Evolutionary conservation across 768 basidiomycete species (phyloP), one percentile per base, ranked within the genome.

Genomic region (Agaricus blazei): DNA sequence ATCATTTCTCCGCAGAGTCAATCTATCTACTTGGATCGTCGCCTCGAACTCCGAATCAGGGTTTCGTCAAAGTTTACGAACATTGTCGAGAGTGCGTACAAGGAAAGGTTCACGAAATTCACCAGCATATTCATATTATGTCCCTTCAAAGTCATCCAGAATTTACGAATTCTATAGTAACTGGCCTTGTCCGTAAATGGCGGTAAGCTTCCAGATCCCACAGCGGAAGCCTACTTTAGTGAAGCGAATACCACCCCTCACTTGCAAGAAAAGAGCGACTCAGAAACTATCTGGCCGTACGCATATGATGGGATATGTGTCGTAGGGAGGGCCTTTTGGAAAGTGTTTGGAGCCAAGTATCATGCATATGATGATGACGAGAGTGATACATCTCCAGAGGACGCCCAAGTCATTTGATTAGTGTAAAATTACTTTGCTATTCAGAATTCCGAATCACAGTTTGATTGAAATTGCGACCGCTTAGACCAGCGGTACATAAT

Each of bases 141-240:
- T 85, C 90, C 0, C 65, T 92, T 1, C 93, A 98, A 67, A 94
- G 94, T 0, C 95, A 97, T 67, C 94, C 96, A 0, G 95, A 98
- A 64, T 97, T 90, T 69, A 84, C 81, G 0, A 71, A 81, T 42
- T 65, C 72, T 19, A 81, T 93, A 51, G 74, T 88, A 38, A 64
- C 70, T 23, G 74, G 69, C 48, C 59, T 93, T 28, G 73, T 91
- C 29, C 70, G 77, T 9, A 65, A 66, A n/a, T 81, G 90, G 2
- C 0, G 83, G 80, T 0, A 63, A 80, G 5, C 72, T 94, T 4
- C 72, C 75, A 52, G 62, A 67, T 1, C 62, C 63, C 0, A 66
- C 75, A 1, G 79, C 73, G 7, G 66, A 68, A 2, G 29, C 19
- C 24, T 55, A 55, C 38, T 55, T 40, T 29, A 47, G 54, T 31